Conservation (phyloP, 2,329 filamentous ascomycete genomes). For the Parastagonospora nodorum region DNA sequence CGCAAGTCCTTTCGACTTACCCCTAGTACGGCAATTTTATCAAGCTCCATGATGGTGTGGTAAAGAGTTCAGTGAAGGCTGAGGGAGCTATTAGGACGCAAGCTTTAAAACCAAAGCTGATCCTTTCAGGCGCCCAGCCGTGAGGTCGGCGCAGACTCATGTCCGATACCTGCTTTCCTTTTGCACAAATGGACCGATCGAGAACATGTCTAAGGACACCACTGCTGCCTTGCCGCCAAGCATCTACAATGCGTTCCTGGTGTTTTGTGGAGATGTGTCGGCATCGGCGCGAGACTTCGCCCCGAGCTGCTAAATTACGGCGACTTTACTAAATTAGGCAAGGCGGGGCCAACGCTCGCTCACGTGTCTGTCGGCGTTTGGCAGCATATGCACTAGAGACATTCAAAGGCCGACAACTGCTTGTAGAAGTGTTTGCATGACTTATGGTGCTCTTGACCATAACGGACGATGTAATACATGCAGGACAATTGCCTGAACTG, state of each 20-base stretch:
- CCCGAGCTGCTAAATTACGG: slow-evolving; percentile 4
- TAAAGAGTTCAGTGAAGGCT: neutral
- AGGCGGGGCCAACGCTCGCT: neutral
- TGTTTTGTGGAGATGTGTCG: neutral
- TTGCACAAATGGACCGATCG: no score
- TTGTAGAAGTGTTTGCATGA: no score
- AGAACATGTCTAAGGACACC: no score
- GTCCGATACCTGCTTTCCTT: no score
- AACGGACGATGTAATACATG: no score
- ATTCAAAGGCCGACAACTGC: no score
- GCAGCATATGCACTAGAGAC: no score
- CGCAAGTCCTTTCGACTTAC: slow-evolving; percentile 17
- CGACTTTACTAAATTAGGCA: neutral
- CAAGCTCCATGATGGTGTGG: slow-evolving; percentile 34
- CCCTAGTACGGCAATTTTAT: slow-evolving; percentile 42
- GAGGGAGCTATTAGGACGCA: neutral
- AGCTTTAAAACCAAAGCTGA: no score
- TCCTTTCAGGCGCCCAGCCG: neutral
- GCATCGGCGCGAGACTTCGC: slow-evolving; percentile 2
- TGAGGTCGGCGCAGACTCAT: neutral
- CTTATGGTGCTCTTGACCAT: no score
- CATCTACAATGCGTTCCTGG: neutral
- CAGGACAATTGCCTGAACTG: no score
- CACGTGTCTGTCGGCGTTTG: no score
- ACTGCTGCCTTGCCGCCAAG: slow-evolving; percentile 3